Base-by-base conservation (phyloP, 116 monocot genomes). In the Iris pallida region DNA sequence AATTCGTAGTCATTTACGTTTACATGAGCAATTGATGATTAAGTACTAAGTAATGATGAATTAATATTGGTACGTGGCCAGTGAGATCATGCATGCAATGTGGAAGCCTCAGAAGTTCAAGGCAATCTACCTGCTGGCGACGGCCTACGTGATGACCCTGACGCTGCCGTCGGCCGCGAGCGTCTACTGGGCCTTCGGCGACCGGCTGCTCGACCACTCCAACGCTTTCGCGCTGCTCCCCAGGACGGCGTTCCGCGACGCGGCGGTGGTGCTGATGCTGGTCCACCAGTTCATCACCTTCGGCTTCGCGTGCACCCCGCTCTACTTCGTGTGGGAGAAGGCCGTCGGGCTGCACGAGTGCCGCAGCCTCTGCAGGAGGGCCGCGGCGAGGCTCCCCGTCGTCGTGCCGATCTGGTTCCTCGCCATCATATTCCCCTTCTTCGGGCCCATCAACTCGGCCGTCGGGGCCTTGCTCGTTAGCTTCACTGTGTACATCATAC, bases 291-390 rank as follows among this genome's bases (percentile, higher is more conserved):
- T 94, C 82, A 94, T 94, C 73, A 94, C 94, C 13, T 94, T 94
- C 78, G 94, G 94, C 4, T 94, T 94, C 73, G 94, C 94, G 0
- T 90, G 94, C 81, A 94, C 94, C 18, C 94, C 94, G 45, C 85
- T 90, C 43, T 94, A 94, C 79, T 90, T 94, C 55, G 94, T 94
- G 5, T 94, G 94, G 94, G 94, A 94, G 77, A 94, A 94, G 79
- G 44, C 66, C 54, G 76, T 91, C 16, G 91, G 91, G 42, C 66
- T 91, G 17, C 91, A 91, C 73, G 80, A 87, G n/a, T 85, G 88
- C 68, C 78, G 70, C 20, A 87, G 87, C 74, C 44, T 87, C 5
- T 85, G 72, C 78, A 84, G 78, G 75, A 74, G 80, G 10, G 91
- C 91, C 0, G 80, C 82, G 2, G 91, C 84, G 8, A 63, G 91